Evolutionary conservation across 106 monocot species (phyloP).

Genomic region (Ottelia alismoides): DNA sequence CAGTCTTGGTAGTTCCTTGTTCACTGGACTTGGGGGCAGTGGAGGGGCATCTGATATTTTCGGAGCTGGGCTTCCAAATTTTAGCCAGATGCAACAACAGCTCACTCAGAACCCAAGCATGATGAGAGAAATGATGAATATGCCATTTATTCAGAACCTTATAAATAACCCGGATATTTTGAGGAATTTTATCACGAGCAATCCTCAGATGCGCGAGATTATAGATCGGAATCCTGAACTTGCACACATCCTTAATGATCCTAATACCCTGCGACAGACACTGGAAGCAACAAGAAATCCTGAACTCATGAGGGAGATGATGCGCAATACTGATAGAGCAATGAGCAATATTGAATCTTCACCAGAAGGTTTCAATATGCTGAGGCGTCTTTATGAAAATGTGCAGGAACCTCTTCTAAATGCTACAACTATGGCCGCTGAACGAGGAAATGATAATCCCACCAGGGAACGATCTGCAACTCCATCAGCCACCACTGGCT

Average conservation of each 20-base stretch:
- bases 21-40: conserved; percentile 37
- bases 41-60: conserved; percentile 29
- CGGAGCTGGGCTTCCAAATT: conserved; percentile 52
- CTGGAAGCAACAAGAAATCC: conserved; percentile 94
- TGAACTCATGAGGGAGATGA: conserved; percentile 97
- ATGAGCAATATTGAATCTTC: conserved; percentile 99
- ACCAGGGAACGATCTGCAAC: conserved; percentile 32
- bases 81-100: conserved; percentile 77
- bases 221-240: conserved; percentile 92
- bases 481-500: conserved; percentile 22
- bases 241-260: conserved; percentile 90
- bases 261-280: conserved; percentile 72
- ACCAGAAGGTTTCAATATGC: conserved; percentile 97
- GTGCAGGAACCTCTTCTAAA: conserved; percentile 94
- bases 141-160: conserved; percentile 66
- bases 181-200: conserved; percentile 82
- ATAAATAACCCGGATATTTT: conserved; percentile 90
- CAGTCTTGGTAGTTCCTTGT: conserved; percentile 29
- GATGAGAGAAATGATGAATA: conserved; percentile 91
- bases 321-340: conserved; percentile 95
- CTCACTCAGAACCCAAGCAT: conserved; percentile 78
- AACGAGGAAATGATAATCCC: conserved; percentile 7
- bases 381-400: conserved; percentile 92
- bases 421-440: conserved; percentile 77
- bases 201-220: conserved; percentile 93